Percentiles rank a stretch among this genome's conserved stretches.
These are phyloP conservation scores for Gonium pectorale DNA, from an alignment of 139 green algal species.

Conservation along the genomic window DNA sequence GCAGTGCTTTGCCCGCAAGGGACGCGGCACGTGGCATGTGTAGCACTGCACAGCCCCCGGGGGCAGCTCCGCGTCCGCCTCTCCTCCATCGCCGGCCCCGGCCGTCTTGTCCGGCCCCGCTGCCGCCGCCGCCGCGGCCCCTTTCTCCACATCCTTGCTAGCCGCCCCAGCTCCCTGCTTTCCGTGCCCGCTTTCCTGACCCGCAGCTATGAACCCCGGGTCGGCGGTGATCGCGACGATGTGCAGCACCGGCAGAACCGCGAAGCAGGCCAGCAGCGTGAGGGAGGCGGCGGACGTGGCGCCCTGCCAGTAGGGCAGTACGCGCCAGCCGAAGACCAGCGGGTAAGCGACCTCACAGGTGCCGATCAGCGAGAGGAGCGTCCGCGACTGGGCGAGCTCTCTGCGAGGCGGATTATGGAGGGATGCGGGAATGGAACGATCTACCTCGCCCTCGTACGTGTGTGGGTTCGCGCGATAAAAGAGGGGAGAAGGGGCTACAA, in stretches of 20 bases:
- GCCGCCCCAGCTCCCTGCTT: no score
- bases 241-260: slow-evolving; percentile 39
- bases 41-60: slow-evolving; percentile 16
- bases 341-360: slow-evolving; percentile 47
- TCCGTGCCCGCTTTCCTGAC: background rate
- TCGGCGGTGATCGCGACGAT: background rate
- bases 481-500: no score
- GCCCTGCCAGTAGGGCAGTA: slow-evolving; percentile 45
- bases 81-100: background rate
- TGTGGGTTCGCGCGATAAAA: no score
- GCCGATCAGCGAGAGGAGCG: slow-evolving; percentile 47
- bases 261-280: slow-evolving; percentile 3
- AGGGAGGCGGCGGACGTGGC: background rate
- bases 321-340: slow-evolving; percentile 7
- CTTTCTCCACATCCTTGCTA: no score
- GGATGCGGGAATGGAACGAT: no score
- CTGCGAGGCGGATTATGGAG: no score
- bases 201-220: slow-evolving; percentile 40
- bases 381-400: slow-evolving; percentile 32
- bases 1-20: slow-evolving; percentile 86
- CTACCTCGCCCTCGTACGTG: no score
- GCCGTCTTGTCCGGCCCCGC: background rate
- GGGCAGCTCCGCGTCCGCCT: background rate
- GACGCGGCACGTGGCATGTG: slow-evolving; percentile 58
- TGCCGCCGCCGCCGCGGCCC: background rate